Base-by-base conservation (phyloP, 2,329 filamentous ascomycete genomes). In the Fusarium tupiense region DNA sequence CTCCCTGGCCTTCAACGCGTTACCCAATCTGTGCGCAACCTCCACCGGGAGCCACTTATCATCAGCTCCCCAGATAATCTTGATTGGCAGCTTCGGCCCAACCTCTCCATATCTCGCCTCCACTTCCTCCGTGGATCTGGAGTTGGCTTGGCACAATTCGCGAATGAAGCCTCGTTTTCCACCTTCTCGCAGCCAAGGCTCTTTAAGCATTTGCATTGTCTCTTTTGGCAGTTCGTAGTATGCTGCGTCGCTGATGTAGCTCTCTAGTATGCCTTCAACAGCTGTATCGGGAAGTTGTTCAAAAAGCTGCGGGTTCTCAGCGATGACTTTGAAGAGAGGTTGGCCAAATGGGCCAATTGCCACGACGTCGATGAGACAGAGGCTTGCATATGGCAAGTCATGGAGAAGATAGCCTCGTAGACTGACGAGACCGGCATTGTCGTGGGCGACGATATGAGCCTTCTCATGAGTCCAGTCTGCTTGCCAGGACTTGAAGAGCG, bases 281-380 rank as follows among this genome's bases (percentile, higher is more conserved):
- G 83, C 75, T 11, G 76, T 71, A 0, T 78, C 66, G 1, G 82
- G 79, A 14, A 85, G 67, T 2, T 78, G 78, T 41, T 79, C 77
- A 60, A 85, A 86, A 4, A 84, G 81, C 0, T 52, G 50, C 4
- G 78, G 81, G 49, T 81, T 82, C 19, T 80, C 79, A 0, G 81
- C 82, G 1, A 84, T 78, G 11, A 84, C 77, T 50, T 84, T 82
- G 76, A 87, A 87, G 13, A 87, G 78, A 0, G 85, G 81, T 60
- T 84, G 78, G 0, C 84, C 85, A 43, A 83, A 86, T 0, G 85
- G 85, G 0, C 84, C 81, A 0, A 86, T 76, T 0, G 83, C 81
- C 8, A 86, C 85, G 0, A 85, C 84, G 44, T 87, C 82, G 26
- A 85, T 80, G 2, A 86, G 77, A 38, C 83, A 82, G 3, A 87